phyloP scores from a whole-genome alignment of 2,329 filamentous ascomycete species.

The Oidium heveae region DNA sequence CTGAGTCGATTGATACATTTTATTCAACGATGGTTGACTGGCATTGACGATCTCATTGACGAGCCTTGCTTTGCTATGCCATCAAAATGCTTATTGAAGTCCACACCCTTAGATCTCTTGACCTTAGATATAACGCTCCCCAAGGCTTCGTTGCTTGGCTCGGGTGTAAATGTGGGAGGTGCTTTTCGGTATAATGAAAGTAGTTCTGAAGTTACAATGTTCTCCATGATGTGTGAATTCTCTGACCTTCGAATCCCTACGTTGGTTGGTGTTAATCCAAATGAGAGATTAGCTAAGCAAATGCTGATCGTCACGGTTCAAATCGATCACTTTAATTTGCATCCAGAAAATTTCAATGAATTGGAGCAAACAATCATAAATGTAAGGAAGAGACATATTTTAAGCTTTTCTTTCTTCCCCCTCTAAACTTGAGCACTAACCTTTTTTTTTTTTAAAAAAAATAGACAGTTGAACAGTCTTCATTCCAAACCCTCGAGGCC shows the following conservation, averaged over 20 bases:
- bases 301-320: conserved; percentile 36
- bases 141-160: conserved; percentile 43
- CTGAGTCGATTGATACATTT: conserved; percentile 3
- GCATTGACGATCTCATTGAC: background rate
- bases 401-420: background rate
- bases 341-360: conserved; percentile 24
- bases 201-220: conserved; percentile 4
- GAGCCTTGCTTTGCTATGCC: background rate
- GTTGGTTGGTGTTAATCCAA: conserved; percentile 45
- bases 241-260: conserved; percentile 36
- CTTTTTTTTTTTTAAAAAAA: no score
- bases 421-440: conserved; percentile 9
- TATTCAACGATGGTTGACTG: conserved; percentile 2
- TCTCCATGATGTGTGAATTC: conserved; percentile 17
- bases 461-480: conserved; percentile 25
- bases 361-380: conserved; percentile 36
- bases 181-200: conserved; percentile 16
- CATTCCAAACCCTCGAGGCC: conserved; percentile 38
- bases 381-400: conserved; percentile 17
- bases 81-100: conserved; percentile 13
- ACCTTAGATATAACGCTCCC: conserved; percentile 31
- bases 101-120: conserved; percentile 19
- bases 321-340: conserved; percentile 21
- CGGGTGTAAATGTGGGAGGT: conserved; percentile 24
- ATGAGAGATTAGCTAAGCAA: conserved; percentile 43